Evolutionary conservation across 306 rosid species (phyloP).

Genomic region (Vigna radiata): DNA sequence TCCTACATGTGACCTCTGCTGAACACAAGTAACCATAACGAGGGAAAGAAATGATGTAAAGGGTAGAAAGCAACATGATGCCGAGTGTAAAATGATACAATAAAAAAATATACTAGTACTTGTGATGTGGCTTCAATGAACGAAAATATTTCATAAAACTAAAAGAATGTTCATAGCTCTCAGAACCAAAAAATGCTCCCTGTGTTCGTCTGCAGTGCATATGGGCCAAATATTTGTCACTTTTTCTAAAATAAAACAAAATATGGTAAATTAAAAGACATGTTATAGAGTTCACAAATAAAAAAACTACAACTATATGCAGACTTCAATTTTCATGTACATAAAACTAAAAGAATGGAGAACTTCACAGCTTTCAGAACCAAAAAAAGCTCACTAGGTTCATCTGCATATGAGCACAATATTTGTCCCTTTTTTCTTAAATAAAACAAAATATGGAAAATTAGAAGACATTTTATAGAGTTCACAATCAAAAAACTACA

Average conservation of each 20-base stretch:
- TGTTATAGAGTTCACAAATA: no score
- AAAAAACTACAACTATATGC: no score
- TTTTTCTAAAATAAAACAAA: neutral
- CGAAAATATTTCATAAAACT: conserved; percentile 13
- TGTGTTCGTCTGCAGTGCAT: neutral
- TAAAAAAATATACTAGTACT: conserved; percentile 27
- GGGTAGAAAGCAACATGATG: conserved; percentile 29
- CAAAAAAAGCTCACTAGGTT: conserved; percentile 34
- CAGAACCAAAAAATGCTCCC: conserved; percentile 39
- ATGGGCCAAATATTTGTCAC: conserved; percentile 19
- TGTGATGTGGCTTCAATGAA: conserved; percentile 37
- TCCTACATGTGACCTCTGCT: conserved; percentile 23
- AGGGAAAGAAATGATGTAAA: conserved; percentile 28
- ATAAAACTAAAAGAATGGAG: conserved; percentile 3
- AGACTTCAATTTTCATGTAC: neutral
- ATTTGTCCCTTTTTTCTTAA: conserved; percentile 3
- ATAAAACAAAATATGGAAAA: conserved; percentile 30
- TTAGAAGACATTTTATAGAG: conserved; percentile 8
- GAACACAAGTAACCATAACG: conserved; percentile 34
- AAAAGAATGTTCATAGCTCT: conserved; percentile 25
- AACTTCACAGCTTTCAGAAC: conserved; percentile 34
- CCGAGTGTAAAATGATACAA: conserved; percentile 33
- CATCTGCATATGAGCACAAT: no score
- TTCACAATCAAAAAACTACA: conserved; percentile 33
- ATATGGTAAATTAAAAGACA: no score